Conservation (phyloP, 305 asterid species). For the Andrographis paniculata region DNA sequence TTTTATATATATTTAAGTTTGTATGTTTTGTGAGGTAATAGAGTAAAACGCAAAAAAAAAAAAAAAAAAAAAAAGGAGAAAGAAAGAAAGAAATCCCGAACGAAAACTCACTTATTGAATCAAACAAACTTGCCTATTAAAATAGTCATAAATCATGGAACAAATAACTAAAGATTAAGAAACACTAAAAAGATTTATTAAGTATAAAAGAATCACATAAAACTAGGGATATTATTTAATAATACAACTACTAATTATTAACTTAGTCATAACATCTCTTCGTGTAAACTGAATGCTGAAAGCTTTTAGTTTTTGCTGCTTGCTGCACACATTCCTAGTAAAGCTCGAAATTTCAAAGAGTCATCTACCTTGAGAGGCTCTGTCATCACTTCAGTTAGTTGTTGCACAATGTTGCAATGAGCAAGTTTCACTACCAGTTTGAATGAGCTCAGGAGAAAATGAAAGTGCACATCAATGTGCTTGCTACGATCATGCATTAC, state of each 20-base stretch:
- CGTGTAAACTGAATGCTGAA: not conserved
- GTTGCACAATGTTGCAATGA: not conserved
- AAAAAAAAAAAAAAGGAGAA: no score
- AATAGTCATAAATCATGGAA: no score
- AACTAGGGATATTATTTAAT: not conserved
- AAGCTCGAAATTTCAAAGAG: not conserved
- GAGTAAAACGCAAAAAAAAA: no score
- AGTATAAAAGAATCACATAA: not conserved
- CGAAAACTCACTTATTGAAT: no score
- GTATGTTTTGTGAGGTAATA: no score
- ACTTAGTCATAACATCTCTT: not conserved
- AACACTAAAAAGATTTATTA: no score
- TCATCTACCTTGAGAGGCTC: not conserved
- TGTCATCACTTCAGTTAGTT: not conserved
- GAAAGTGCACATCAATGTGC: not conserved
- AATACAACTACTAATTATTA: no score
- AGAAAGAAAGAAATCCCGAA: no score
- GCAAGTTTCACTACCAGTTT: not conserved
- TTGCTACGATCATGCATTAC: not conserved
- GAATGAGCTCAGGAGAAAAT: not conserved
- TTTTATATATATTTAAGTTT: no score
- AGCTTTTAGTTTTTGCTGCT: not conserved
- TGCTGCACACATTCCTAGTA: not conserved
- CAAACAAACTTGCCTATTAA: no score
- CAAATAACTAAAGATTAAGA: no score